Base-by-base conservation (phyloP, 495 filamentous ascomycete genomes). In the Neurospora terricola region DNA sequence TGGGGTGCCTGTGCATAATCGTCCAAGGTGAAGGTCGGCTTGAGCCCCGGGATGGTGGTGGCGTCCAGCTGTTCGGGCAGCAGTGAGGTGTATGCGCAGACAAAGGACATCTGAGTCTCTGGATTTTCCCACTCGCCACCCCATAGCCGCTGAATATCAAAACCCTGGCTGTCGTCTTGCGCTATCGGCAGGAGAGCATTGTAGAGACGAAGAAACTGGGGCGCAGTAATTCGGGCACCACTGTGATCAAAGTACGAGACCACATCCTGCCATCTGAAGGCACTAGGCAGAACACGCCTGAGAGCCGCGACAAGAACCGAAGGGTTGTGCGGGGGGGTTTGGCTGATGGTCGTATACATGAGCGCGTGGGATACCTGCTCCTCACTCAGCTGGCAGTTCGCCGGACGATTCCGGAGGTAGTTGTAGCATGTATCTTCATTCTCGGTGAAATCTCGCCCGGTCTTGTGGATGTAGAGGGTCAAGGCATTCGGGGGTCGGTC, bases 91-190 rank as follows among this genome's bases (percentile, higher is more conserved):
- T 92, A 98, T 9, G 94, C 93, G 72, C 90, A 90, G 45, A 98
- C 84, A 78, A 99, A 96, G 16, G 93, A 96, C 70, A 98, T 87
- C 73, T 98, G 96, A 0, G 96, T 92, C 66, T 94, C 88, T 23
- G 90, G 87, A 71, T 96, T 86, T 69, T 92, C 88, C 96, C 96
- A 98, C 66, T 90, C 86, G 40, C 94, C 95, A 73, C 94, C 93
- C 96, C 95, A 98, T 34, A 99, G 86, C 43, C 86, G 88, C 80
- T 97, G 91, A 66, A 97, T 88, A 80, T 97, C 90, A 78, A 89
- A 81, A 23, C 73, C 73, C 3, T 79, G 72, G 27, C 73, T 75
- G 21, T 90, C 87, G 34, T 91, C 88, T 66, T 82, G 84, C 43
- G 92, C 92, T 71, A 92, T 83, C 2, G 89, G 89, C 38, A 92